phyloP scores from a whole-genome alignment of 2,329 filamentous ascomycete genomes.

The Epichloe scottii region DNA sequence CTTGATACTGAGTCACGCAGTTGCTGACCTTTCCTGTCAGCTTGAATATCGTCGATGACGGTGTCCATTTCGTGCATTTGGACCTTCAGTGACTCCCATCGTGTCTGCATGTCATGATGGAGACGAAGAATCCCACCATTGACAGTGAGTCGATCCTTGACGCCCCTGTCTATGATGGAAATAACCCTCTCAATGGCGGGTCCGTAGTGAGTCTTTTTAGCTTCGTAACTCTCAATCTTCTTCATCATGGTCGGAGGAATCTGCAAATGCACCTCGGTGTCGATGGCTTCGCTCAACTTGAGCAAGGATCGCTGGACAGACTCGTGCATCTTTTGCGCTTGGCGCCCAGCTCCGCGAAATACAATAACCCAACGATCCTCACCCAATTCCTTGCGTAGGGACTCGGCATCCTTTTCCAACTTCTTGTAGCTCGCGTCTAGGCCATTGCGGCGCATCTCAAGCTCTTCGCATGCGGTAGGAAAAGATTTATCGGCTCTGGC shows the following conservation, averaged over 20 bases:
- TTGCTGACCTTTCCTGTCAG: constrained; percentile 53
- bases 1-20: constrained; percentile 88
- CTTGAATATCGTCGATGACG: constrained; percentile 59
- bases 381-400: constrained; percentile 75
- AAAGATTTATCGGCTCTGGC: constrained; percentile 65
- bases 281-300: constrained; percentile 71
- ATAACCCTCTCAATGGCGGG: constrained; percentile 86
- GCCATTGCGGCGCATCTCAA: constrained; percentile 60
- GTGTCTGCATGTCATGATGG: constrained; percentile 72
- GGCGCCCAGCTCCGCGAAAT: constrained; percentile 81
- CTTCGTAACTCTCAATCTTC: constrained; percentile 86
- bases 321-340: constrained; percentile 94
- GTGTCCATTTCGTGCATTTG: constrained; percentile 68
- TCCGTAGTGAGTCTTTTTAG: constrained; percentile 87
- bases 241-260: constrained; percentile 60
- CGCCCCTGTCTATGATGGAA: constrained; percentile 88
- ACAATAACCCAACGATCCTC: constrained; percentile 95
- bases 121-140: constrained; percentile 89
- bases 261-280: constrained; percentile 60
- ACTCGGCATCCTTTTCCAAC: constrained; percentile 81
- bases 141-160: constrained; percentile 86
- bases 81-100: constrained; percentile 64
- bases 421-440: constrained; percentile 81
- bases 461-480: constrained; percentile 80
- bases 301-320: constrained; percentile 78